These are phyloP conservation scores for Cordyceps cicadae DNA, from an alignment of 2,329 filamentous ascomycete genomes.

Conservation along the genomic window DNA sequence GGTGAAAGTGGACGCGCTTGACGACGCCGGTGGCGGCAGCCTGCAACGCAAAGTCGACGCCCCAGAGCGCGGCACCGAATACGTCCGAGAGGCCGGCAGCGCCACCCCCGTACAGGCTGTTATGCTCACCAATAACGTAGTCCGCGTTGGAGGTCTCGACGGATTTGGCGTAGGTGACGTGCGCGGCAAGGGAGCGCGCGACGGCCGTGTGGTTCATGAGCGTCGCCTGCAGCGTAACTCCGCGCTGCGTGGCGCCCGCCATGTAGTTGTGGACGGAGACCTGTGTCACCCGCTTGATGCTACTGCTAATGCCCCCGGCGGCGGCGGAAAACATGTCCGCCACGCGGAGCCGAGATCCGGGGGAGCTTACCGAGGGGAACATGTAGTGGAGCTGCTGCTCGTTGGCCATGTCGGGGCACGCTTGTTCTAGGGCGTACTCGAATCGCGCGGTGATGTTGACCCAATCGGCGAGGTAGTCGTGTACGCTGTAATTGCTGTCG, in stretches of 20 bases:
- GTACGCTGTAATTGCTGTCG: constrained; percentile 12
- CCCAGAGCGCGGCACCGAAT: constrained; percentile 42
- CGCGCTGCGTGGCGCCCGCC: constrained; percentile 26
- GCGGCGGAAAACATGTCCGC: constrained; percentile 22
- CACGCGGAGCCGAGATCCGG: constrained; percentile 12
- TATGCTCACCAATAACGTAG: constrained; percentile 40
- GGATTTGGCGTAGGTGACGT: constrained; percentile 16
- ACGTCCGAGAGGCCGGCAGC: constrained; percentile 35
- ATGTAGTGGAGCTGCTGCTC: constrained; percentile 13
- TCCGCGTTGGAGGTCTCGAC: constrained; percentile 20
- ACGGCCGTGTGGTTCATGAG: constrained; percentile 29
- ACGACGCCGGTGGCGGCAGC: constrained; percentile 26
- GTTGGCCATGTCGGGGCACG: constrained; percentile 14
- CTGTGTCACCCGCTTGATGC: constrained; percentile 16
- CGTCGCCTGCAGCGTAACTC: constrained; percentile 30
- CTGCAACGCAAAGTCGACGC: constrained; percentile 35
- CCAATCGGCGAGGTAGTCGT: constrained; percentile 17
- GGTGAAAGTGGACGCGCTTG: constrained; percentile 34
- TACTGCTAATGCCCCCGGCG: constrained; percentile 22
- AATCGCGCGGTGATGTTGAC: constrained; percentile 14
- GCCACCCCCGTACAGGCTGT: constrained; percentile 32
- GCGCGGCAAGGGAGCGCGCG: constrained; percentile 23
- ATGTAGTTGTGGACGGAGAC: constrained; percentile 23
- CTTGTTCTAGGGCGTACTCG: constrained; percentile 11
- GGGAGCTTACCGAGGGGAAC: constrained; percentile 16